A percentile compares a stretch with the other conserved stretches of the same genome.
Evolutionary conservation across 768 basidiomycete species (phyloP).

Genomic region (Podaxis sp.): DNA sequence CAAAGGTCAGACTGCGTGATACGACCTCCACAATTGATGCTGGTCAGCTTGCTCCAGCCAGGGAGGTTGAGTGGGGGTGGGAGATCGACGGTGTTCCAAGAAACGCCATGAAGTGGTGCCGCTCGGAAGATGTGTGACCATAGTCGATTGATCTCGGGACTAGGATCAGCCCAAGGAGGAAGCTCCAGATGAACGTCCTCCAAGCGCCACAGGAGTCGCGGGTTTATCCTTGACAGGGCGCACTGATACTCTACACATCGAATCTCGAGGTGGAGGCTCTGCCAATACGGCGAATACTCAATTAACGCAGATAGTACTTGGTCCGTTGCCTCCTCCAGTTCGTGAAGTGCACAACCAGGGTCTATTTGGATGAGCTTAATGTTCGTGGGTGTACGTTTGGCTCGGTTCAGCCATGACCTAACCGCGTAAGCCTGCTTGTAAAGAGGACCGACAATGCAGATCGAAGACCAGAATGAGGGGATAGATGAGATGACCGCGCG

Average conservation of each 20-base stretch:
- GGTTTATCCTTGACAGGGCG: background rate
- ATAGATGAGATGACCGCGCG: background rate
- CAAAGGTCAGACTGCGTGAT: constrained; percentile 2
- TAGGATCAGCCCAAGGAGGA: background rate
- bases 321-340: background rate
- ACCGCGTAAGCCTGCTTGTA: background rate
- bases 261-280: constrained; percentile 1
- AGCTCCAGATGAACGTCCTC: background rate
- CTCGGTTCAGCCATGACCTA: background rate
- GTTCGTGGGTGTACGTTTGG: background rate
- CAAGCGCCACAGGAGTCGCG: background rate
- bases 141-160: background rate
- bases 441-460: background rate
- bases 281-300: background rate
- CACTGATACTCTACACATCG: background rate
- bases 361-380: background rate
- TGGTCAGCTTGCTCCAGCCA: background rate
- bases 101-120: background rate
- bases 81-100: background rate
- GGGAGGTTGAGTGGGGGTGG: background rate
- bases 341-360: background rate
- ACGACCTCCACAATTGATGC: background rate
- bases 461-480: background rate
- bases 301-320: background rate
- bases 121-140: background rate